Conservation (phyloP, 257 asterid genomes). For the Capsicum rhomboideum region DNA sequence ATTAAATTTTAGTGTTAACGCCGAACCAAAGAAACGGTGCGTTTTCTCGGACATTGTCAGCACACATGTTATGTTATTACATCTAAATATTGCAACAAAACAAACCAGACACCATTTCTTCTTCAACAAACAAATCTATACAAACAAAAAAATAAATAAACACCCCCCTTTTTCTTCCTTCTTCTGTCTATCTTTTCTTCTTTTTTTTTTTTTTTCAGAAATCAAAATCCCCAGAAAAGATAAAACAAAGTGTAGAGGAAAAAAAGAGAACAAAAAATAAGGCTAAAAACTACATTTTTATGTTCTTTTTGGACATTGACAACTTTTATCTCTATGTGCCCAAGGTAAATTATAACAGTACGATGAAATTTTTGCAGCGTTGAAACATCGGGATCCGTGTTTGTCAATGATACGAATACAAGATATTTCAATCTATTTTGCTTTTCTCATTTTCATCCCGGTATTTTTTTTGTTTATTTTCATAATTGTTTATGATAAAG, state of each 20-base stretch:
- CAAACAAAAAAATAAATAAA: slow-evolving; percentile 2
- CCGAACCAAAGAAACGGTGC: slow-evolving; percentile 1
- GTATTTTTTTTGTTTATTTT: slow-evolving; percentile 8
- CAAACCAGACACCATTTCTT: background rate
- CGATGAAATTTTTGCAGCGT: slow-evolving; percentile 17
- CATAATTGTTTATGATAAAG: too few species aligned
- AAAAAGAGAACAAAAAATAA: background rate
- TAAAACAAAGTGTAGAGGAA: background rate
- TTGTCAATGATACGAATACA: slow-evolving; percentile 27
- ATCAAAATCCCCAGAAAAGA: background rate
- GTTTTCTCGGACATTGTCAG: slow-evolving; percentile 13
- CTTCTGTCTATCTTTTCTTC: too few species aligned
- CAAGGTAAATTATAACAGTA: background rate
- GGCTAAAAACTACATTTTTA: background rate
- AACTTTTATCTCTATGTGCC: background rate
- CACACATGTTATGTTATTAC: slow-evolving; percentile 17
- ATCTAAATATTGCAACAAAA: slow-evolving; percentile 13
- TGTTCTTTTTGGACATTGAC: background rate
- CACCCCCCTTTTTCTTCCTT: background rate
- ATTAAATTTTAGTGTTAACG: too few species aligned
- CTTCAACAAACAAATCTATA: background rate
- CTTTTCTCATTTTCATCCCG: background rate
- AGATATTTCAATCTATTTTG: slow-evolving; percentile 10
- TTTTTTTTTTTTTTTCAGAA: background rate
- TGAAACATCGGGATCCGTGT: slow-evolving; percentile 58